These are phyloP conservation scores for Colletotrichum filicis DNA, from an alignment of 2,329 filamentous ascomycete species.

Conservation along the genomic window DNA sequence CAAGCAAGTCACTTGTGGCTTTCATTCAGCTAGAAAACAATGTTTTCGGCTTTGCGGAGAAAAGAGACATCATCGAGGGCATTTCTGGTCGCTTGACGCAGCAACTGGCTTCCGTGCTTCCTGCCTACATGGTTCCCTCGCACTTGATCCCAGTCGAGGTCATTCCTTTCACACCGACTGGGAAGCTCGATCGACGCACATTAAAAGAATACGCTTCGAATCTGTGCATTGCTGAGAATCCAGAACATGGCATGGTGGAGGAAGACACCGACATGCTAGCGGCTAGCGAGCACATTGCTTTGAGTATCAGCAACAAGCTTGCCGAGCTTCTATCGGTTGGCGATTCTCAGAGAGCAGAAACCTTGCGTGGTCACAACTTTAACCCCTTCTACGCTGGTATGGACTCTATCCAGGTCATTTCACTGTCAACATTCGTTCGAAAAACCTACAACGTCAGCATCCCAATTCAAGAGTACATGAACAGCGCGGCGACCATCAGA, in stretches of 20 bases:
- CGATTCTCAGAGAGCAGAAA: background rate
- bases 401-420: slow-evolving; percentile 31
- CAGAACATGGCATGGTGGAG: background rate
- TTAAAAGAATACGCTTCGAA: background rate
- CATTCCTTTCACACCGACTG: slow-evolving; percentile 35
- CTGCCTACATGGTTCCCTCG: slow-evolving; percentile 40
- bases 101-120: slow-evolving; percentile 25
- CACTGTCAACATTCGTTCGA: slow-evolving; percentile 13
- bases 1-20: slow-evolving; percentile 17
- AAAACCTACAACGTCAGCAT: slow-evolving; percentile 18
- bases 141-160: slow-evolving; percentile 27
- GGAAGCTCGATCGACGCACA: slow-evolving; percentile 37
- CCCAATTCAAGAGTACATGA: slow-evolving; percentile 22
- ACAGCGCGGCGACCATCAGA: slow-evolving; percentile 15
- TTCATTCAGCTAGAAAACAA: slow-evolving; percentile 11
- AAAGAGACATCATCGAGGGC: background rate
- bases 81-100: background rate
- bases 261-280: background rate
- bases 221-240: background rate
- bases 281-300: slow-evolving; percentile 6
- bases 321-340: slow-evolving; percentile 8
- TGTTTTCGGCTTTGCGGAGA: background rate
- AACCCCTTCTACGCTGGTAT: slow-evolving; percentile 27
- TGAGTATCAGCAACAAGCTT: slow-evolving; percentile 18
- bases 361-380: slow-evolving; percentile 17